phyloP scores from a whole-genome alignment of 2,329 filamentous ascomycete species.

The Leptographium lundbergii region DNA sequence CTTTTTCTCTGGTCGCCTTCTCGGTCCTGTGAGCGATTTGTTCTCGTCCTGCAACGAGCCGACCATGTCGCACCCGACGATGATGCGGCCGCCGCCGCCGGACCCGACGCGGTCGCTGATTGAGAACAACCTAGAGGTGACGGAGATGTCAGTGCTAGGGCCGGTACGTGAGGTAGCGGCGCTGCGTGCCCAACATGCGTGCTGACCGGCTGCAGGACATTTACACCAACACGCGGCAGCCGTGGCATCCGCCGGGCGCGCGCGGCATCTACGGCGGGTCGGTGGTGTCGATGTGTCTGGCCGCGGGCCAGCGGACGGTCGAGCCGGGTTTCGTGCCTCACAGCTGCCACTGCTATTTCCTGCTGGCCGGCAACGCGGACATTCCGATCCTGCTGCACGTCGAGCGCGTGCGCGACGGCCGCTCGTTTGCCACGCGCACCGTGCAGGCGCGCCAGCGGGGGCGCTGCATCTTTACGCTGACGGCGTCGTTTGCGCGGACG shows the following conservation, averaged over 20 bases:
- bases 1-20: too few species aligned
- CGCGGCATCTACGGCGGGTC: conserved; percentile 88
- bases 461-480: conserved; percentile 88
- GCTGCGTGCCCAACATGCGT: not conserved
- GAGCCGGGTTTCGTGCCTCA: conserved; percentile 70
- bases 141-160: conserved; percentile 61
- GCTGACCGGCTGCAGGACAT: conserved; percentile 40
- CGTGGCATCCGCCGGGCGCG: conserved; percentile 87
- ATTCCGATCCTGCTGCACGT: conserved; percentile 92
- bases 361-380: conserved; percentile 73
- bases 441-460: conserved; percentile 91
- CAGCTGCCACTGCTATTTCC: conserved; percentile 98
- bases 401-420: conserved; percentile 81
- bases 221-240: conserved; percentile 83
- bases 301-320: conserved; percentile 81
- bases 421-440: conserved; percentile 80
- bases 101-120: conserved; percentile 66
- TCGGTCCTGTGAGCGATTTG: too few species aligned
- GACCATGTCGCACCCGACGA: conserved; percentile 28
- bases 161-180: conserved; percentile 34
- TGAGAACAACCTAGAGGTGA: conserved; percentile 81
- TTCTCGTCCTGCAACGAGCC: not conserved
- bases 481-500: conserved; percentile 68
- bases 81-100: conserved; percentile 62
- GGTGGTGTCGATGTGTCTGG: conserved; percentile 83